These are phyloP conservation scores for Naganishia cerealis DNA, from an alignment of 1,284 basidiomycete species.

Conservation along the genomic window DNA sequence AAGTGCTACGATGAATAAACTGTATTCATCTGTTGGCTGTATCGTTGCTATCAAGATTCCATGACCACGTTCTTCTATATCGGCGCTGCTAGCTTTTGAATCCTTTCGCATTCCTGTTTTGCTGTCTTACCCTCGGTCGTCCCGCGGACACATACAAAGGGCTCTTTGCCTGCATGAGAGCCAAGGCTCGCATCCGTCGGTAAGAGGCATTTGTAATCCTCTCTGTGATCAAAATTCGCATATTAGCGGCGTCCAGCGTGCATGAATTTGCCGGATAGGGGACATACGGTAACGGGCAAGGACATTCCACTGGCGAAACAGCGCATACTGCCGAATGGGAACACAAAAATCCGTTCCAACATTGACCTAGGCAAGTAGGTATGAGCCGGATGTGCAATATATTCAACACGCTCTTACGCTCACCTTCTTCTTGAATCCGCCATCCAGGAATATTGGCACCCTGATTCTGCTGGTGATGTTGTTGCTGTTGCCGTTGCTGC, in stretches of 20 bases:
- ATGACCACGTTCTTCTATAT: slow-evolving; percentile 3
- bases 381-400: not conserved
- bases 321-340: slow-evolving; percentile 15
- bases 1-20: not conserved
- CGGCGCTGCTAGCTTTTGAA: slow-evolving; percentile 19
- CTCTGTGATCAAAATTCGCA: not conserved
- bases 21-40: not conserved
- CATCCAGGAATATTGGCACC: slow-evolving; percentile 21
- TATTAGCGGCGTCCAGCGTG: not conserved
- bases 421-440: slow-evolving; percentile 28
- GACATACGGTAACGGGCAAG: slow-evolving; percentile 18
- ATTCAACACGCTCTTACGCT: not conserved
- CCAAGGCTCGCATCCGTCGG: slow-evolving; percentile 16
- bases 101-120: slow-evolving; percentile 23
- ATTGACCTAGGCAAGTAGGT: slow-evolving; percentile 14
- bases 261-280: not conserved
- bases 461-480: slow-evolving; percentile 23
- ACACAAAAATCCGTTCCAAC: slow-evolving; percentile 22
- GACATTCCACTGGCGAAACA: slow-evolving; percentile 17
- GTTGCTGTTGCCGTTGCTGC: slow-evolving; percentile 19
- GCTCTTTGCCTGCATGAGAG: slow-evolving; percentile 21
- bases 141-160: slow-evolving; percentile 19
- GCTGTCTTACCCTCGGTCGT: slow-evolving; percentile 20
- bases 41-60: not conserved
- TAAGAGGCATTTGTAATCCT: slow-evolving; percentile 25